A percentile compares a stretch with the other conserved stretches of the same genome.
Conservation (phyloP, 106 monocot species). For the Acorus calamus region DNA sequence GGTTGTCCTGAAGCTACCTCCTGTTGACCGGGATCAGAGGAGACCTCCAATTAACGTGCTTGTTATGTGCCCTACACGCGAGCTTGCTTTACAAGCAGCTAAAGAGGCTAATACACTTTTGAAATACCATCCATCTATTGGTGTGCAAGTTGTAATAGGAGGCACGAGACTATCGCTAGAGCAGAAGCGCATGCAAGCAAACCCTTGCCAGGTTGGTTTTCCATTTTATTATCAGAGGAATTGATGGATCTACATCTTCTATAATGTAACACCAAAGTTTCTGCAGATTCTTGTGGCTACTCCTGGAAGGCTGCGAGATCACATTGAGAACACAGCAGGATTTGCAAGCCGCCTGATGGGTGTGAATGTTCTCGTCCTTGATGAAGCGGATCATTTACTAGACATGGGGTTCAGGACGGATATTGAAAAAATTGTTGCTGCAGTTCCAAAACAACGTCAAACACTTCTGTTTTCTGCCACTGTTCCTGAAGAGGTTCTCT, state of each 20-base stretch:
- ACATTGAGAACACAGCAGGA: slow-evolving; percentile 82
- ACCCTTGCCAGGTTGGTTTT: slow-evolving; percentile 69
- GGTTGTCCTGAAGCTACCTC: slow-evolving; percentile 52
- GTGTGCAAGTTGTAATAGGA: slow-evolving; percentile 87
- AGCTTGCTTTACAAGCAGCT: slow-evolving; percentile 93
- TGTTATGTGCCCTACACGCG: slow-evolving; percentile 89
- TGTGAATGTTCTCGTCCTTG: slow-evolving; percentile 78
- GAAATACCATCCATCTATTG: slow-evolving; percentile 74
- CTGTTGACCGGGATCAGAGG: slow-evolving; percentile 67
- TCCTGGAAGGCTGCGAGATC: slow-evolving; percentile 93
- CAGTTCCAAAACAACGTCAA: slow-evolving; percentile 67
- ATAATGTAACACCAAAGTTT: not conserved
- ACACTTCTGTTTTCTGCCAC: slow-evolving; percentile 84
- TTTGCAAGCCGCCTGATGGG: slow-evolving; percentile 60
- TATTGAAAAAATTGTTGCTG: slow-evolving; percentile 74
- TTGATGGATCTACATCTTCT: not conserved
- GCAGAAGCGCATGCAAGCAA: slow-evolving; percentile 84
- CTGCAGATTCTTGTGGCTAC: slow-evolving; percentile 87
- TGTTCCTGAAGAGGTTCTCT: slow-evolving; percentile 67
- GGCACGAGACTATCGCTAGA: slow-evolving; percentile 81
- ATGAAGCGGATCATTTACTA: slow-evolving; percentile 72
- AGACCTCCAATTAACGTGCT: slow-evolving; percentile 76
- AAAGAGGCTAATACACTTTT: slow-evolving; percentile 58
- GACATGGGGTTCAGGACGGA: slow-evolving; percentile 83
- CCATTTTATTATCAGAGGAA: not conserved